These are phyloP conservation scores for Globisporangium irregulare DNA, from an alignment of 352 stramenopile genomes.

Conservation along the genomic window DNA sequence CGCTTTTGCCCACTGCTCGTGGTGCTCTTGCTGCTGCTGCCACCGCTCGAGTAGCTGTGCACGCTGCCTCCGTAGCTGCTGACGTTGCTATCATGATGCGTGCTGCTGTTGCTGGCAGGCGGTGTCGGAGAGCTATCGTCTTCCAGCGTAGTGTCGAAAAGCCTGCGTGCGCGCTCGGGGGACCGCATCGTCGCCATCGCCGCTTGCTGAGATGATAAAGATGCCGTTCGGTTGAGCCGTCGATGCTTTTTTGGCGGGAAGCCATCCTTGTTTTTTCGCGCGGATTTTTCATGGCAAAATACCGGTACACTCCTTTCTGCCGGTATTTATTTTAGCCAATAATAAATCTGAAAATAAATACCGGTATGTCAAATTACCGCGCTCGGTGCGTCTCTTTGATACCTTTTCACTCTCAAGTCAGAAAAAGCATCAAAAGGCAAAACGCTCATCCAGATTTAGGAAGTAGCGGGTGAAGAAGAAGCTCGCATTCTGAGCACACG, in stretches of 20 bases:
- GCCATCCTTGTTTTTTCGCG: background rate
- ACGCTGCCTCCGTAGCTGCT: constrained; percentile 12
- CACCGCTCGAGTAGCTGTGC: constrained; percentile 6
- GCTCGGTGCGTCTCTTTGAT: constrained; percentile 3
- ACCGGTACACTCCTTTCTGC: background rate
- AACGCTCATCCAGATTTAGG: constrained; percentile 9
- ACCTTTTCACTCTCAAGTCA: background rate
- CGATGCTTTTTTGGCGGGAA: constrained; percentile 3
- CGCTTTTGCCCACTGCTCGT: constrained; percentile 14
- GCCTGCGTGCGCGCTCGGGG: constrained; percentile 14
- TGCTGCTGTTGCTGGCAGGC: background rate
- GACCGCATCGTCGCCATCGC: constrained; percentile 11
- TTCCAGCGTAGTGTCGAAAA: constrained; percentile 7
- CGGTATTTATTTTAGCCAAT: background rate
- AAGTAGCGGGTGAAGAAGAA: background rate
- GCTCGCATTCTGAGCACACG: background rate
- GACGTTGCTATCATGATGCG: background rate
- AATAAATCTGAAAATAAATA: background rate
- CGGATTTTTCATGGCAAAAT: background rate
- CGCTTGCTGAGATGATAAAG: background rate
- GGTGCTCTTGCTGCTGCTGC: constrained; percentile 11
- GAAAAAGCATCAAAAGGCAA: background rate
- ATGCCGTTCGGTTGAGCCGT: background rate
- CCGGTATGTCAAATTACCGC: background rate
- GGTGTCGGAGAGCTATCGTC: background rate